Percentiles rank a stretch among this genome's conserved stretches.
These are phyloP conservation scores for Xerocomus potaroensis DNA, from an alignment of 768 basidiomycete genomes.

Conservation along the genomic window DNA sequence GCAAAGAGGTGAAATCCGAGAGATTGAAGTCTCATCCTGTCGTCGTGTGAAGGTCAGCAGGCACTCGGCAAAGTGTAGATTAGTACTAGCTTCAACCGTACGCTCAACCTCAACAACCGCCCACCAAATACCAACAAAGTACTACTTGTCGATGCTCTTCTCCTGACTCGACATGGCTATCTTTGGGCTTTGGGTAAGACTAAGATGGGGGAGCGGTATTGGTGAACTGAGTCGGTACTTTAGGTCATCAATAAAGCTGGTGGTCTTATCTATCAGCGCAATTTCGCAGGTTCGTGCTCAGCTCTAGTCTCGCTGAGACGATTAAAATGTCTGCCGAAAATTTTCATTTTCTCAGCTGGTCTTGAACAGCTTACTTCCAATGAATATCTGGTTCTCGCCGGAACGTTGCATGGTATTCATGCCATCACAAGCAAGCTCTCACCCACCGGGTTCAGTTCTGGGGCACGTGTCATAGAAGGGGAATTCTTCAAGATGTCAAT, in stretches of 20 bases:
- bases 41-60: constrained; percentile 13
- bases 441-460: constrained; percentile 77
- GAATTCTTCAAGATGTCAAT: constrained; percentile 95
- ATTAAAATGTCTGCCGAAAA: background rate
- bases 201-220: background rate
- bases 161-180: constrained; percentile 55
- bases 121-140: too few species aligned
- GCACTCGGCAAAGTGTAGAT: too few species aligned
- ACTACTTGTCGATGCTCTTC: constrained; percentile 1
- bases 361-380: constrained; percentile 87
- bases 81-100: too few species aligned
- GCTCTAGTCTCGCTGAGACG: background rate
- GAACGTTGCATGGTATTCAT: constrained; percentile 95
- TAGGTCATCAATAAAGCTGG: constrained; percentile 98
- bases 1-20: constrained; percentile 7
- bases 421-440: constrained; percentile 94
- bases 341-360: constrained; percentile 56
- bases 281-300: constrained; percentile 68
- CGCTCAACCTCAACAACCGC: too few species aligned
- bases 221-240: constrained; percentile 7
- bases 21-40: constrained; percentile 2
- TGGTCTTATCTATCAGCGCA: constrained; percentile 90
- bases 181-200: constrained; percentile 74
- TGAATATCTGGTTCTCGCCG: constrained; percentile 93
- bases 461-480: constrained; percentile 92